Evolutionary conservation across 768 basidiomycete species (phyloP).

Genomic region (Lentinula detonsa): DNA sequence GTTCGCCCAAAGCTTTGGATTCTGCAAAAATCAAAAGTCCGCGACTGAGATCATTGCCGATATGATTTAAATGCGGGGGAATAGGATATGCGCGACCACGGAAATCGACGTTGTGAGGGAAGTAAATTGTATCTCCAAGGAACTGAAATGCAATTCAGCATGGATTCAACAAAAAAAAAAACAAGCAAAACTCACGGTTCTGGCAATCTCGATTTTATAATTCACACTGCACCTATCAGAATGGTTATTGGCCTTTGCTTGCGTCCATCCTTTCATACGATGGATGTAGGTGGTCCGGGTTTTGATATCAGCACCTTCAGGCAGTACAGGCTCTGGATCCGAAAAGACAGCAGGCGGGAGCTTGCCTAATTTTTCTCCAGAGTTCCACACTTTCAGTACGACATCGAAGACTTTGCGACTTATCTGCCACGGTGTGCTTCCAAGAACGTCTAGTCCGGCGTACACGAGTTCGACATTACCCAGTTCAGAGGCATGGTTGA

Average conservation of each 20-base stretch:
- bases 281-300: constrained; percentile 47
- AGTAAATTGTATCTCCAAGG: constrained; percentile 81
- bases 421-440: constrained; percentile 86
- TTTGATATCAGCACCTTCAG: constrained; percentile 45
- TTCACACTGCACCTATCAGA: constrained; percentile 90
- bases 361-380: constrained; percentile 75
- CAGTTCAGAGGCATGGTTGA: constrained; percentile 63
- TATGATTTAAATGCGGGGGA: constrained; percentile 91
- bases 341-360: constrained; percentile 73
- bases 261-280: constrained; percentile 47
- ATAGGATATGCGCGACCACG: constrained; percentile 96
- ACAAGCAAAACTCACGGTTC: constrained; percentile 53
- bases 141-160: constrained; percentile 42
- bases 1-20: constrained; percentile 69
- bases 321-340: constrained; percentile 47
- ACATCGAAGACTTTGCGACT: constrained; percentile 74
- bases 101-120: constrained; percentile 97
- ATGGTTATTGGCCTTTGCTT: constrained; percentile 74
- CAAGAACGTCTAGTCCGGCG: constrained; percentile 85
- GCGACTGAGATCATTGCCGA: constrained; percentile 90
- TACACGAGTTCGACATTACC: constrained; percentile 83
- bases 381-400: constrained; percentile 81
- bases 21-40: constrained; percentile 83
- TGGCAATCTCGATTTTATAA: constrained; percentile 95
- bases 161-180: not conserved